Evolutionary conservation across 106 monocot species (phyloP), one percentile per base, ranked within the genome.

Genomic region (Allium sativum): DNA sequence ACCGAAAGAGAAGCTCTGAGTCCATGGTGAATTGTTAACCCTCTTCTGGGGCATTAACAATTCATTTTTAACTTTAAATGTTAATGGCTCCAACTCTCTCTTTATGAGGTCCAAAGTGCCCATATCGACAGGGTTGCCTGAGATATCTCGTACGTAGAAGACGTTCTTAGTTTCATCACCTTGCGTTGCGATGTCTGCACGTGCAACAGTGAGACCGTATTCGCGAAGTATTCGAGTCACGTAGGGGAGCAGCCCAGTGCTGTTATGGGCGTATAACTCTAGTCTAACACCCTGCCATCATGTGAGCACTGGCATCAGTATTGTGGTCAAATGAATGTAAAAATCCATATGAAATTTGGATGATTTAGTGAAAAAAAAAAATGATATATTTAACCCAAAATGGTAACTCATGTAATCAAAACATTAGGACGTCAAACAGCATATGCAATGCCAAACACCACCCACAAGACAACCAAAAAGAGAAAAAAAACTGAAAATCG

Each of bases 221-320:
- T 80, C 88, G 1, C 77, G 80, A 18, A 88, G 74, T 11, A 77
- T 59, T 18, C 75, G 83, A 3, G 83, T 88, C 21, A 83, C 69
- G 50, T 74, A 68, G 9, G 87, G 74, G 48, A 88, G 82, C 42
- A 83, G 52, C n/a, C 77, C 79, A 3, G 48, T 61, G 21, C 58
- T 79, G 10, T 71, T 87, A 21, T 64, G 51, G 4, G 74, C 71
- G 59, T 61, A 77, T 44, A 88, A 12, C 67, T 88, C 87, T 14
- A 88, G 20, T 21, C 80, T 50, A 21, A 88, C 74, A 9, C 87
- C 83, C 87, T 88, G 76, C 5, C 7, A 46, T n/a, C 15, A 44
- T 48, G 51, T 13, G 7, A 41, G 43, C 22, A 69, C 44, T 56
- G 44, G 10, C 41, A 59, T 42, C 31, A 42, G 9, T 9, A 60